These are phyloP conservation scores for Pisolithus marmoratus DNA, from an alignment of 768 basidiomycete genomes.

Conservation along the genomic window DNA sequence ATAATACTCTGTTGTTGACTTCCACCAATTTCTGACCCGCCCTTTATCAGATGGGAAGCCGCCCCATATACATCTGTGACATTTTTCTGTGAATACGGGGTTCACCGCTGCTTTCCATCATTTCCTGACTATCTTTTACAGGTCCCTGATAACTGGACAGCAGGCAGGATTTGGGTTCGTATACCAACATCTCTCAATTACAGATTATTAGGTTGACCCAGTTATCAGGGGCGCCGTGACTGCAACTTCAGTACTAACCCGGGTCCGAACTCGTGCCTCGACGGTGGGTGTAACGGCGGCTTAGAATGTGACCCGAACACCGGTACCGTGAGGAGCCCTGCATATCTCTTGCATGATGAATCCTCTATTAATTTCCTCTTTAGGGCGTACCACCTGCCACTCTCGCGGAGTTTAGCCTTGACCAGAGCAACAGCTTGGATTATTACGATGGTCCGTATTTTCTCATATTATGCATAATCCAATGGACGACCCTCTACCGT, in stretches of 20 bases:
- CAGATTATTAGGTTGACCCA: background rate
- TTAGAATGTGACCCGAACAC: conserved; percentile 46
- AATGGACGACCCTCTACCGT: background rate
- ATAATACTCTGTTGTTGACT: background rate
- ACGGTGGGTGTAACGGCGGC: conserved; percentile 62
- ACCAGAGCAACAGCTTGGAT: conserved; percentile 35
- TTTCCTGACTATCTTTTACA: background rate
- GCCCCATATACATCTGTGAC: conserved; percentile 8
- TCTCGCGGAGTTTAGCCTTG: conserved; percentile 57
- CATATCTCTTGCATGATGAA: background rate
- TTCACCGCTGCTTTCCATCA: background rate
- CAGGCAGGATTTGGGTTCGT: conserved; percentile 53
- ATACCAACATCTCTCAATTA: background rate
- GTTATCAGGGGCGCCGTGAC: conserved; percentile 38
- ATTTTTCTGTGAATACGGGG: conserved; percentile 2
- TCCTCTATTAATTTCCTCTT: background rate
- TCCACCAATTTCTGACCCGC: background rate
- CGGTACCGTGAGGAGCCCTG: conserved; percentile 34
- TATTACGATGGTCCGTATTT: conserved; percentile 46
- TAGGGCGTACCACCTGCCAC: conserved; percentile 57
- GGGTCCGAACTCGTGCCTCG: conserved; percentile 47
- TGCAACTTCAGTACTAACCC: conserved; percentile 49
- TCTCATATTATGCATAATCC: background rate
- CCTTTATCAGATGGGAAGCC: conserved; percentile 21
- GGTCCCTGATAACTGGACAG: conserved; percentile 56